A percentile compares a stretch with the other conserved stretches of the same genome.
phyloP scores from a whole-genome alignment of 306 rosid genomes.

The Benincasa hispida region DNA sequence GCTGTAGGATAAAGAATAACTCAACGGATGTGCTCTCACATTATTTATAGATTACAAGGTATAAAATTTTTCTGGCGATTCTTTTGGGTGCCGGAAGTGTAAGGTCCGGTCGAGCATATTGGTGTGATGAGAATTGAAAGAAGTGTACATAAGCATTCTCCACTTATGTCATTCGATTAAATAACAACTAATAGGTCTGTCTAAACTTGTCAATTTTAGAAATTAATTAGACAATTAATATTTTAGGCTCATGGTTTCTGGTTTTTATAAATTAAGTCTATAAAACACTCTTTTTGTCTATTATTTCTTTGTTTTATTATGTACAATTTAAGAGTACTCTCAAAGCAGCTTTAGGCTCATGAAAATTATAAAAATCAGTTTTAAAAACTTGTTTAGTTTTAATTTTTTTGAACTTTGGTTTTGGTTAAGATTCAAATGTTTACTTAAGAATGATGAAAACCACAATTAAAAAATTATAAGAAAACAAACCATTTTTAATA shows the following conservation, averaged over 20 bases:
- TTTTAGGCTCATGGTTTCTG: neutral
- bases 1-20: constrained; percentile 78
- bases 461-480: too few species aligned
- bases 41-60: constrained; percentile 68
- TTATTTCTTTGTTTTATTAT: too few species aligned
- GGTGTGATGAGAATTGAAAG: neutral
- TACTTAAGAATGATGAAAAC: neutral
- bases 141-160: neutral
- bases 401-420: too few species aligned
- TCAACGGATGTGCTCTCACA: constrained; percentile 38
- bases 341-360: too few species aligned
- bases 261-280: too few species aligned
- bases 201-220: too few species aligned
- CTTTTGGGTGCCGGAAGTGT: neutral
- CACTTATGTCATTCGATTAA: neutral
- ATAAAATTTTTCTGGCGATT: constrained; percentile 3
- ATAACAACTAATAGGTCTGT: neutral
- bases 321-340: too few species aligned
- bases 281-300: neutral
- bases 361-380: too few species aligned
- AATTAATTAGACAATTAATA: too few species aligned
- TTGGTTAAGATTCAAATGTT: neutral
- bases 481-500: too few species aligned
- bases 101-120: neutral
- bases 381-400: neutral